Evolutionary conservation across 2,329 filamentous ascomycete species (phyloP).

Genomic region (Hymenoscyphus linearis): DNA sequence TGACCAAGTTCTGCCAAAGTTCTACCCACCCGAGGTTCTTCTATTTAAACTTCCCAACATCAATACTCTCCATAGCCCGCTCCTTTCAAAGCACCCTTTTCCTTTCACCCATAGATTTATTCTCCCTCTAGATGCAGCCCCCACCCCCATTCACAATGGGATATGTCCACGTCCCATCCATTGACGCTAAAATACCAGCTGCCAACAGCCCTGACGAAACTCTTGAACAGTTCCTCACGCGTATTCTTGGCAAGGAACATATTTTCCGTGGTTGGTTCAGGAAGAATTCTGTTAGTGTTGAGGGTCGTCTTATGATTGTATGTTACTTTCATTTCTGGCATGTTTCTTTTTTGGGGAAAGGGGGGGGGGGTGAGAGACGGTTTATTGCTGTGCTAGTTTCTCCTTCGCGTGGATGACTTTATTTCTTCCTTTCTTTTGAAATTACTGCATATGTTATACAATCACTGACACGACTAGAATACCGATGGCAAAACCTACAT

Average conservation of each 20-base stretch:
- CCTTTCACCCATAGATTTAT: not conserved
- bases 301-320: not conserved
- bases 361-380: no score
- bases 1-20: not conserved
- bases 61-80: not conserved
- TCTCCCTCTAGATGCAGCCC: not conserved
- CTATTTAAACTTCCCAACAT: not conserved
- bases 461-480: not conserved
- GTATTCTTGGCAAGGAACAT: not conserved
- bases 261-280: not conserved
- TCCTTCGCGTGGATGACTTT: no score
- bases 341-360: not conserved
- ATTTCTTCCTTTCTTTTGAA: not conserved
- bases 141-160: not conserved
- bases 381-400: no score
- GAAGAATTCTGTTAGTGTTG: not conserved
- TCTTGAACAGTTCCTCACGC: not conserved
- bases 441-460: not conserved
- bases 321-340: not conserved
- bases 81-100: not conserved
- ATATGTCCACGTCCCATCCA: not conserved
- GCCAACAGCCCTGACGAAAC: not conserved
- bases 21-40: not conserved
- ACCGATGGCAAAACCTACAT: not conserved
- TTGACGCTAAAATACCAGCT: not conserved